Base-by-base conservation (phyloP, 805 yeast species). In the Sugiyamaella marilandica region DNA sequence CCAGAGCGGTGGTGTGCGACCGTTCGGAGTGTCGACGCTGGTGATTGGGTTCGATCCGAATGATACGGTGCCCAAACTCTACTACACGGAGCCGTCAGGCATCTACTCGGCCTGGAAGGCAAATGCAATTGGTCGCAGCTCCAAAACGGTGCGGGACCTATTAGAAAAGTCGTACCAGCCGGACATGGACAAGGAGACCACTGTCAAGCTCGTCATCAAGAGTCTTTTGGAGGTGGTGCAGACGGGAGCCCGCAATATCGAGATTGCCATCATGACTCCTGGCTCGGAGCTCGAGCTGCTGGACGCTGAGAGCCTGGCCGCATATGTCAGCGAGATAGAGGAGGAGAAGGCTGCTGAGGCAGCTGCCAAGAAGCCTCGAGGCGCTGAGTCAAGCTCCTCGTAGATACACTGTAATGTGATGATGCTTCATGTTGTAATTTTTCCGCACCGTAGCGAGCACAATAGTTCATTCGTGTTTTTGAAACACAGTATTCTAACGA, bases 31-130 rank as follows among this genome's bases (percentile, higher is more conserved):
- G 62, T 85, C 97, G 49, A 94, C 97, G 29, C 75, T 94, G 63
- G 87, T 94, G 68, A 96, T 96, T 21, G 99, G 99, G 1, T 94
- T 94, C 64, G 98, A 94, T 73, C 84, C 84, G 51, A 84, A 85
- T 64, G 96, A 89, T 70, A 71, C 71, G 19, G 79, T 77, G 33
- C 97, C 98, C 44, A 84, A 81, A 67, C 78, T 94, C 59, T 94
- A 84, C 72, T 95, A 87, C 70, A 94, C 99, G 10, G 99, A 94
- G 70, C 99, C 99, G 41, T 87, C 96, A 45, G 99, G 99, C 24
- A 92, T 94, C 59, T 92, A 85, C 68, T 87, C 95, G 46, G 95
- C 97, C 2, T 94, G 99, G 99, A 88, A 91, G 69, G 97, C 98
- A 33, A 92, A 88, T 67, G 90, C 98, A 16, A 94, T 94, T 65